These are phyloP conservation scores for Podaxis mareebaensis DNA, from an alignment of 768 basidiomycete genomes.

Conservation along the genomic window DNA sequence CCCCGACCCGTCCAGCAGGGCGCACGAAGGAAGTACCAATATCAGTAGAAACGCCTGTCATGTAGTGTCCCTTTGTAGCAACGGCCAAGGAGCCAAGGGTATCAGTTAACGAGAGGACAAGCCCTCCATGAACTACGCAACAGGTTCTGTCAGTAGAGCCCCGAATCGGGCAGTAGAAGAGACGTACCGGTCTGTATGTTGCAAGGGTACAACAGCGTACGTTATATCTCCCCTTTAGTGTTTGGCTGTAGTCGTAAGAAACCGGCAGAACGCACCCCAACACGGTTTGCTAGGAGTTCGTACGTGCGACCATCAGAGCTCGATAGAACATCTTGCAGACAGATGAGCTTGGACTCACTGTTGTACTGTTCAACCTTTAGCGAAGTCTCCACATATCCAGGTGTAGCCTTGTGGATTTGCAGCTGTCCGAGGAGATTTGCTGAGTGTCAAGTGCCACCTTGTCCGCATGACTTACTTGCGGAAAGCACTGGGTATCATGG, in stretches of 20 bases:
- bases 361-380: slow-evolving; percentile 77
- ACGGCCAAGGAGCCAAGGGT: slow-evolving; percentile 85
- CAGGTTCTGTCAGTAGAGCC: neutral
- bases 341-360: slow-evolving; percentile 39
- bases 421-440: slow-evolving; percentile 42
- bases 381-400: slow-evolving; percentile 69
- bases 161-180: neutral
- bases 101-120: slow-evolving; percentile 81
- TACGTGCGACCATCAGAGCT: neutral
- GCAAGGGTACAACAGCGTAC: neutral
- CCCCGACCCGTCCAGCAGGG: slow-evolving; percentile 72
- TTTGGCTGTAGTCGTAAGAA: neutral
- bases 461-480: slow-evolving; percentile 51
- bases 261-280: slow-evolving; percentile 55
- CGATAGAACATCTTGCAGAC: neutral
- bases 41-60: slow-evolving; percentile 89
- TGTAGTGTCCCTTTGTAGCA: slow-evolving; percentile 76
- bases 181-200: slow-evolving; percentile 37
- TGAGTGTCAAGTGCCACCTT: slow-evolving; percentile 2
- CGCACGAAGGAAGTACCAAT: slow-evolving; percentile 78
- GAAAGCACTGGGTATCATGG: slow-evolving; percentile 80
- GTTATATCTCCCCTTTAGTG: neutral
- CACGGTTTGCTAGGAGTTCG: slow-evolving; percentile 65
- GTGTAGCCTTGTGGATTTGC: slow-evolving; percentile 61
- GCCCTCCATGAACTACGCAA: slow-evolving; percentile 72